Evolutionary conservation across 495 filamentous ascomycete species (phyloP).

Genomic region (Penicillium bialowiezense): DNA sequence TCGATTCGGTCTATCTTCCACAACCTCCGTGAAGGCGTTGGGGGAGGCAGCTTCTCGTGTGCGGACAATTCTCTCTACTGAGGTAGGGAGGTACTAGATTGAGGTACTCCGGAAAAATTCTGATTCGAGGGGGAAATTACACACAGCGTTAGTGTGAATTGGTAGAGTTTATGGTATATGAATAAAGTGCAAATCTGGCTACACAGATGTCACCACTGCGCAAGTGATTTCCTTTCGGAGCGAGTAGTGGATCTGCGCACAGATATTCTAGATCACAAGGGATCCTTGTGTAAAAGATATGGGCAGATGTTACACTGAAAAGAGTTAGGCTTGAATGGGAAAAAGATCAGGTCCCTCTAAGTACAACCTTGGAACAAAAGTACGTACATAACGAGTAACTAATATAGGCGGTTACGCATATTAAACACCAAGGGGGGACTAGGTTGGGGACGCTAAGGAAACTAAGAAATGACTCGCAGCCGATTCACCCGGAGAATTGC

Average conservation of each 20-base stretch:
- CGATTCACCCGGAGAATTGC: constrained; percentile 13
- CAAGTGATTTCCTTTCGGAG: neutral
- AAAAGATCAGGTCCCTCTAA: neutral
- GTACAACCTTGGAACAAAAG: no score
- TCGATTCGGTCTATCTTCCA: constrained; percentile 28
- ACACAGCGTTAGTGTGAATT: neutral
- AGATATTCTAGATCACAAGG: neutral
- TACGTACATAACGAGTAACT: neutral
- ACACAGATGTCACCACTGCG: neutral
- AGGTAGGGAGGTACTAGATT: neutral
- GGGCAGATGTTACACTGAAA: no score
- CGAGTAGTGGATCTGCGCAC: no score
- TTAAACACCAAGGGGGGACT: neutral
- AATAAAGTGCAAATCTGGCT: neutral
- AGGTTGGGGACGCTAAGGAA: neutral
- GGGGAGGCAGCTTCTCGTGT: constrained; percentile 29
- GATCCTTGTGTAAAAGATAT: neutral
- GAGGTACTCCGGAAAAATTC: neutral
- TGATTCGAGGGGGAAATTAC: neutral
- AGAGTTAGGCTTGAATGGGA: neutral
- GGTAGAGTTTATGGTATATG: neutral
- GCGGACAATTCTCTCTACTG: constrained; percentile 25
- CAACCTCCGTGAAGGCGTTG: constrained; percentile 14
- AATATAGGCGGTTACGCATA: neutral
- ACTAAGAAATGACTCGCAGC: constrained; percentile 8